Conservation (phyloP, 2,329 filamentous ascomycete species). For the Verticillium nubilum region DNA sequence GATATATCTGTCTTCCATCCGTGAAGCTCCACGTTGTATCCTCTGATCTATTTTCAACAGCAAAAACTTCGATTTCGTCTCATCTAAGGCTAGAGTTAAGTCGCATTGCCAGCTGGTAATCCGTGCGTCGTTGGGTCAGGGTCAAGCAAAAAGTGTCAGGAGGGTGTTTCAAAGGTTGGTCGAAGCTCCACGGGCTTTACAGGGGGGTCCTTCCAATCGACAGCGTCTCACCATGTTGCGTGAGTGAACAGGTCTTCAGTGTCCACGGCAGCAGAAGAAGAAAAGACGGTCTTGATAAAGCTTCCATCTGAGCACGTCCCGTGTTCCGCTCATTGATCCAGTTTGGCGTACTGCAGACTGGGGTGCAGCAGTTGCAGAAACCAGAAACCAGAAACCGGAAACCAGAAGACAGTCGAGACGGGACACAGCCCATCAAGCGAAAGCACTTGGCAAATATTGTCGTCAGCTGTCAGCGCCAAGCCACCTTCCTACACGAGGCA, state of each 20-base stretch:
- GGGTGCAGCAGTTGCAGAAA: no score
- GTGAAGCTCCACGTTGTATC: neutral
- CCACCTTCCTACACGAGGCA: neutral
- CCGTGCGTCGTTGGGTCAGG: neutral
- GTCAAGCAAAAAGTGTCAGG: slow-evolving; percentile 11
- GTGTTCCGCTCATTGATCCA: no score
- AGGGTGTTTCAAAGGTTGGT: slow-evolving; percentile 9
- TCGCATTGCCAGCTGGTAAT: neutral
- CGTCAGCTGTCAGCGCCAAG: neutral
- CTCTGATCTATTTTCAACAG: neutral
- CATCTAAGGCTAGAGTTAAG: neutral
- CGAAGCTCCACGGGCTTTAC: neutral
- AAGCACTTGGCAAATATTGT: neutral
- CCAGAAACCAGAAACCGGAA: no score
- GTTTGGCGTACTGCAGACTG: no score
- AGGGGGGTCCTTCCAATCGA: neutral
- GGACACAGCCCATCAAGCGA: no score
- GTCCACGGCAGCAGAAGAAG: neutral
- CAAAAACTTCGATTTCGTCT: neutral
- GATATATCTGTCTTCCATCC: neutral
- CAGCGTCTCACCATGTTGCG: neutral
- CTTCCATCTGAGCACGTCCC: neutral
- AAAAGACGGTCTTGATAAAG: neutral
- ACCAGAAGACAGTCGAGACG: no score
- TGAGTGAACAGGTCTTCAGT: neutral